Conservation (phyloP, 2,329 filamentous ascomycete species). For the Didymella pinodella region DNA sequence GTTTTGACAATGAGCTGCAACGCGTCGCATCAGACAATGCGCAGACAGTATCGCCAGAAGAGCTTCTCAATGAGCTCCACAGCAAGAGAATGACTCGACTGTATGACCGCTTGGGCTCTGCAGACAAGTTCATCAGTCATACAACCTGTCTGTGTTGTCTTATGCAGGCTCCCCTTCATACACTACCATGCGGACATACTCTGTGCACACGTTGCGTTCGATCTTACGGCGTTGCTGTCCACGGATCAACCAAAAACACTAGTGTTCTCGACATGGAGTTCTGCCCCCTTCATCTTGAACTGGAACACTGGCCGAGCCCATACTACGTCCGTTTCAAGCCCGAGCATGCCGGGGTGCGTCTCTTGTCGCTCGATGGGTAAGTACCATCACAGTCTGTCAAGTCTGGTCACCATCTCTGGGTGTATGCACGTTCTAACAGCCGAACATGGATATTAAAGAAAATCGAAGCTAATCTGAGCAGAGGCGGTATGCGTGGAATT, state of each 20-base stretch:
- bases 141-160: slow-evolving; percentile 59
- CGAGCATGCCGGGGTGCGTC: slow-evolving; percentile 46
- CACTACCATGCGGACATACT: slow-evolving; percentile 58
- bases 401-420: background rate
- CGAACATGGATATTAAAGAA: background rate
- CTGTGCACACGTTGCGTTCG: slow-evolving; percentile 53
- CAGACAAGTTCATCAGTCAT: slow-evolving; percentile 50
- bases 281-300: slow-evolving; percentile 41
- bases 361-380: slow-evolving; percentile 56
- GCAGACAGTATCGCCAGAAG: background rate
- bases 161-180: slow-evolving; percentile 54
- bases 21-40: background rate
- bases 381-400: background rate
- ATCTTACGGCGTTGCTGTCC: background rate
- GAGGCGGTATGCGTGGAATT: slow-evolving; percentile 58
- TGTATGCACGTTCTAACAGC: background rate
- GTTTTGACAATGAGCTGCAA: background rate
- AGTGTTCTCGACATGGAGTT: background rate
- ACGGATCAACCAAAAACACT: background rate
- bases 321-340: slow-evolving; percentile 46
- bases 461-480: slow-evolving; percentile 30
- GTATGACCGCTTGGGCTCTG: slow-evolving; percentile 18
- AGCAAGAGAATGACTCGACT: background rate
- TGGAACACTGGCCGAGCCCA: background rate
- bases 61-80: background rate